A percentile compares a stretch with the other conserved stretches of the same genome.
Evolutionary conservation across 352 stramenopile species (phyloP).

Genomic region (Globisporangium nunn): DNA sequence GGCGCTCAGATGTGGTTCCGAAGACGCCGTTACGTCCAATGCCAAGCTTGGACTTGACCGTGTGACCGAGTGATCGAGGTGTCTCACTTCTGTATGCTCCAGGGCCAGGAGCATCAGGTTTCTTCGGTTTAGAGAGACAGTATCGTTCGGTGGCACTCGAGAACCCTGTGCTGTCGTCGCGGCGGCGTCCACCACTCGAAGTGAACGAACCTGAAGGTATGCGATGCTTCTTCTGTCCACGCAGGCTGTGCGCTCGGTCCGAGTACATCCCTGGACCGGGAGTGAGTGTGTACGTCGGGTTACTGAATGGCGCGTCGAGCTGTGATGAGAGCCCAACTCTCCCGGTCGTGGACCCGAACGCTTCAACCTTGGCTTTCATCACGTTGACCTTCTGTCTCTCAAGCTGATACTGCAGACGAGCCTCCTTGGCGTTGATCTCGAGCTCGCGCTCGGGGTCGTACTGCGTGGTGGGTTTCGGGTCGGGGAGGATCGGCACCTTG

Average conservation of each 20-base stretch:
- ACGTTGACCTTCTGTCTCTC: constrained; percentile 18
- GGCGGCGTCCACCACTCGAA: constrained; percentile 9
- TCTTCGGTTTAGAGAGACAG: constrained; percentile 41
- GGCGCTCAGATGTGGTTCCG: constrained; percentile 65
- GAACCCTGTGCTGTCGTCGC: constrained; percentile 53
- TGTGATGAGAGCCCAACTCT: constrained; percentile 49
- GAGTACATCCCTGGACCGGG: constrained; percentile 58
- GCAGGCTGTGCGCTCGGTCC: constrained; percentile 8
- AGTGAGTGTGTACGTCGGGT: constrained; percentile 45
- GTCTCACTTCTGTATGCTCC: constrained; percentile 59
- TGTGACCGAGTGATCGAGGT: constrained; percentile 45
- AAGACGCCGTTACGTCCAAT: constrained; percentile 67
- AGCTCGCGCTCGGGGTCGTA: constrained; percentile 58
- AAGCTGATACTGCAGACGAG: constrained; percentile 25
- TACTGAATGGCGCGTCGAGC: constrained; percentile 45
- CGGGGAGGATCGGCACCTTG: constrained; percentile 60
- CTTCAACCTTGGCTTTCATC: constrained; percentile 31
- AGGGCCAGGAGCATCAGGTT: constrained; percentile 30
- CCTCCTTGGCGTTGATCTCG: constrained; percentile 49
- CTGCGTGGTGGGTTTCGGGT: constrained; percentile 29
- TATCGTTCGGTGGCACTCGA: constrained; percentile 55
- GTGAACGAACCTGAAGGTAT: background rate
- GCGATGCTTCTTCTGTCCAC: constrained; percentile 12
- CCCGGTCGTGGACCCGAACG: constrained; percentile 65
- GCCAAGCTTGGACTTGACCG: constrained; percentile 34